Evolutionary conservation across 306 rosid genomes (phyloP), one percentile per base, ranked within the genome.

Genomic region (Fagus sylvatica): DNA sequence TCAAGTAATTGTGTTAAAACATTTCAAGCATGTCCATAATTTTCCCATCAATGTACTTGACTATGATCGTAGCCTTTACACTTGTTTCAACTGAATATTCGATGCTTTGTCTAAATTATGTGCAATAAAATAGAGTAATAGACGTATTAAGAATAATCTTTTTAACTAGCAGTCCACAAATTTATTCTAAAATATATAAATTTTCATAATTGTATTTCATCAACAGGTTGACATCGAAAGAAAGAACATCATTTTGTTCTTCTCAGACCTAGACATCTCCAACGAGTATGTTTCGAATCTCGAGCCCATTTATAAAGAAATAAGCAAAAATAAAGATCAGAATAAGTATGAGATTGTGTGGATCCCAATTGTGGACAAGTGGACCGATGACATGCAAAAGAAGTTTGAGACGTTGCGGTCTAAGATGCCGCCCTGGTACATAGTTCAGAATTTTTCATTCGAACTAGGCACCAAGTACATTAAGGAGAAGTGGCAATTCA

Each of bases 401-500:
- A 87, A 77, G 88, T 85, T 74, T 28, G 82, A 80, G 1, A 9
- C 1, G 30, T 6, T 85, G 33, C 62, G 76, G 17, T 17, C 65
- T 6, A 70, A 41, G 60, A 86, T 88, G 85, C 84, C 87, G 8
- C n/a, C n/a, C 2, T 88, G 92, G 90, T 73, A 60, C 19, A 73
- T 74, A 0, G 69, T 81, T 11, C 76, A 61, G 41, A 41, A 53
- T 8, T 17, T 55, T 6, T 30, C 73, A 8, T 42, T 65, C 2
- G 53, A 79, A 1, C 22, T 40, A 19, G 91, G 86, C 16, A 39
- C 81, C 57, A 79, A 22, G 55, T 77, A 65, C 57, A 62, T 88
- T 9, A 78, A 73, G 40, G 82, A 81, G 16, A 59, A 55, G 13
- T 85, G 80, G 86, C 33, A 74, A 8, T 86, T 78, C 53, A 79